phyloP scores from a whole-genome alignment of 306 rosid genomes.

The Pyrus communis region DNA sequence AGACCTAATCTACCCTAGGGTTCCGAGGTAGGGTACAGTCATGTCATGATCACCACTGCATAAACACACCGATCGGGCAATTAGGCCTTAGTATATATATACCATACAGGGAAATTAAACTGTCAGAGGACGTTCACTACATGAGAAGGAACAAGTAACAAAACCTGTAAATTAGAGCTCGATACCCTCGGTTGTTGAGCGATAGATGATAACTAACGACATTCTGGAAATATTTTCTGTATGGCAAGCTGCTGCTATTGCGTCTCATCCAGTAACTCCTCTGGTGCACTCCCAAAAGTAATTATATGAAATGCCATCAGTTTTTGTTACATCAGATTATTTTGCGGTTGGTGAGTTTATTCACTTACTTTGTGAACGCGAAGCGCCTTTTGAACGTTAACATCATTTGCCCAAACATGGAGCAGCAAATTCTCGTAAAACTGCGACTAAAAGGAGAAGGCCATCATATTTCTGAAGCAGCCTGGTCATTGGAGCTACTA shows the following conservation, averaged over 20 bases:
- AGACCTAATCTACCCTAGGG: slow-evolving; percentile 45
- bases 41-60: slow-evolving; percentile 52
- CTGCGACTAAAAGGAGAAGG: not conserved
- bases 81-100: not conserved
- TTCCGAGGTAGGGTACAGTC: slow-evolving; percentile 26
- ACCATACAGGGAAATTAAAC: not conserved
- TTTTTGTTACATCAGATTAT: not conserved
- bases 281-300: not conserved
- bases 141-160: not conserved
- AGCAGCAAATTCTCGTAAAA: slow-evolving; percentile 2
- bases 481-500: not conserved
- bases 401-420: slow-evolving; percentile 24
- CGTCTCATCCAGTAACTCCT: not conserved
- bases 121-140: not conserved
- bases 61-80: not conserved
- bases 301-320: not conserved
- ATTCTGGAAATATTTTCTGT: too few species aligned
- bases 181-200: too few species aligned
- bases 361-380: slow-evolving; percentile 7
- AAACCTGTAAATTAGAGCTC: slow-evolving; percentile 42
- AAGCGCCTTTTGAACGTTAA: not conserved
- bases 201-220: too few species aligned
- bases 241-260: too few species aligned
- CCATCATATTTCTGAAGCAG: not conserved
- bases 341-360: not conserved